phyloP scores from a whole-genome alignment of 768 basidiomycete species.

The Kwoniella shandongensis region DNA sequence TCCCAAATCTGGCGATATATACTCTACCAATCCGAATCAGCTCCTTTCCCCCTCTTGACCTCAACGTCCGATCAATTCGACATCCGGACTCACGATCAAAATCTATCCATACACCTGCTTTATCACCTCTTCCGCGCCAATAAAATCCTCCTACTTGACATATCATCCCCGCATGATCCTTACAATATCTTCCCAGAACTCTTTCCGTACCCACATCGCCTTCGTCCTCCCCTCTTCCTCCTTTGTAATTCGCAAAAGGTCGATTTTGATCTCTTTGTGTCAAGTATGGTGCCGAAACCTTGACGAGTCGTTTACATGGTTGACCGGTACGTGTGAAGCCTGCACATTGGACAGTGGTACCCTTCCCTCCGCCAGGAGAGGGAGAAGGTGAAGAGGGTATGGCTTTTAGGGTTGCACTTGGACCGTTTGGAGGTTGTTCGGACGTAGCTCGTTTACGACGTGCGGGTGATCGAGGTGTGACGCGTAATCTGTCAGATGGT shows the following conservation, averaged over 20 bases:
- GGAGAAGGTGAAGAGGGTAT: background rate
- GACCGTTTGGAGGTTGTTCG: conserved; percentile 12
- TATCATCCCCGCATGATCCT: conserved; percentile 50
- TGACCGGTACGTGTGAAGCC: conserved; percentile 47
- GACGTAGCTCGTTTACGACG: conserved; percentile 30
- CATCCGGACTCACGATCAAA: conserved; percentile 40
- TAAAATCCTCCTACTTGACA: conserved; percentile 50
- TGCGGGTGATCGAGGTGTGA: conserved; percentile 31
- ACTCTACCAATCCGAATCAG: conserved; percentile 27
- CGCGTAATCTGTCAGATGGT: background rate
- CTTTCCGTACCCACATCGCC: conserved; percentile 10
- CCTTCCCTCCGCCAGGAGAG: too few species aligned
- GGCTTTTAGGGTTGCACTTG: background rate
- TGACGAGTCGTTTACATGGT: conserved; percentile 48
- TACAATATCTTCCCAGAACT: conserved; percentile 43
- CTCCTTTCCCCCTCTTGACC: background rate
- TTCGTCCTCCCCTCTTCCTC: background rate
- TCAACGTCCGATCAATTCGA: background rate
- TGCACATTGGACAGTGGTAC: conserved; percentile 32
- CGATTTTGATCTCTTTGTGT: conserved; percentile 9
- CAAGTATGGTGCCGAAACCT: conserved; percentile 39
- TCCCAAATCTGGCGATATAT: conserved; percentile 43
- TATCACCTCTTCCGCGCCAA: conserved; percentile 19
- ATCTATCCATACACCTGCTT: conserved; percentile 35
- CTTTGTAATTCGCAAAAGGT: background rate